A percentile compares a stretch with the other conserved stretches of the same genome.
Evolutionary conservation across 345 rosid species (phyloP).

Genomic region (Populus tremula): DNA sequence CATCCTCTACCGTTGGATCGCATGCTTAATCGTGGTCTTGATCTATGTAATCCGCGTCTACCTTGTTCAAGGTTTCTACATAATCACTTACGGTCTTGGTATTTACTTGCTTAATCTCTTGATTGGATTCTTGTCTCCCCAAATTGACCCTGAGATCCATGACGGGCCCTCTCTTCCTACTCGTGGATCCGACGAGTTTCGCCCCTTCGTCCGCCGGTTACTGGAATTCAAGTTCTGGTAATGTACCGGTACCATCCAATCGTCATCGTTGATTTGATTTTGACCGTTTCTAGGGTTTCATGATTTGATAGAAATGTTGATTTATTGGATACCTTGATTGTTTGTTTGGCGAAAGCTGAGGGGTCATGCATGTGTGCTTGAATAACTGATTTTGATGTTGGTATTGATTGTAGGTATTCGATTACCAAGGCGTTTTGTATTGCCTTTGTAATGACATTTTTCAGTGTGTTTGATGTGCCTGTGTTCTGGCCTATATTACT

Average conservation of each 20-base stretch:
- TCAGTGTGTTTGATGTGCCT: conserved; percentile 71
- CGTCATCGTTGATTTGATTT: background rate
- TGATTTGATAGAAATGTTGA: background rate
- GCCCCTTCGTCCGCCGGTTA: conserved; percentile 91
- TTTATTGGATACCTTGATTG: background rate
- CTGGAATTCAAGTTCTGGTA: conserved; percentile 94
- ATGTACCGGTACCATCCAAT: background rate
- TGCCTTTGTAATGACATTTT: conserved; percentile 78
- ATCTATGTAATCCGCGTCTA: conserved; percentile 75
- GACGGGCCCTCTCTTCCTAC: conserved; percentile 77
- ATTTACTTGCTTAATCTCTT: conserved; percentile 83
- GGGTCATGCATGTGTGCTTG: background rate
- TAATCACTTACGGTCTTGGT: conserved; percentile 84
- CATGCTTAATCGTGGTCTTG: conserved; percentile 38
- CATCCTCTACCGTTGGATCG: conserved; percentile 53
- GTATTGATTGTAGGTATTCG: conserved; percentile 50
- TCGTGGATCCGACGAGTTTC: conserved; percentile 84
- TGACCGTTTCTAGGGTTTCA: background rate
- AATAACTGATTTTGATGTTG: background rate
- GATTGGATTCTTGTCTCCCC: conserved; percentile 90
- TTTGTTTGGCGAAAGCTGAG: background rate
- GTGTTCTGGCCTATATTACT: conserved; percentile 98
- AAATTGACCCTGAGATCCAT: conserved; percentile 74
- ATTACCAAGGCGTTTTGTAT: conserved; percentile 67
- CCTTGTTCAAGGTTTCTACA: conserved; percentile 78